Evolutionary conservation across 768 basidiomycete genomes (phyloP), one percentile per base, ranked within the genome.

Genomic region (Suillus brevipes): DNA sequence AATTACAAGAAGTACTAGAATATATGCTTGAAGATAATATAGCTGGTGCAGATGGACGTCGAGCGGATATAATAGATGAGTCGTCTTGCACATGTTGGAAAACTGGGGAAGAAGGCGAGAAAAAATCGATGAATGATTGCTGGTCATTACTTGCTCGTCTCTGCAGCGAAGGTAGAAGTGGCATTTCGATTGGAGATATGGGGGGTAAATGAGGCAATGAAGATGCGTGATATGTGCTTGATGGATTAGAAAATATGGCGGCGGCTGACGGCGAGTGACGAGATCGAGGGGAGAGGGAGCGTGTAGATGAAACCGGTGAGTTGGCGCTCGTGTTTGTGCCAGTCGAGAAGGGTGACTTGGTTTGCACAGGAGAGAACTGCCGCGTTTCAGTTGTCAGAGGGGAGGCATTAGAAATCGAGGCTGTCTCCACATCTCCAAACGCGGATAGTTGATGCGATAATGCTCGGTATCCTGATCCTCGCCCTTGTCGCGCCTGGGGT

Each of bases 111-210:
- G 72, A 70, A 66, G 71, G 61, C 20, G 83, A 80, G 58, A 72
- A 73, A 56, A 85, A 72, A 73, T 85, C 82, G 53, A 85, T 83
- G 68, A 84, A 83, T 38, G 84, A 85, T 64, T 76, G 73, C 66
- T 71, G 75, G 66, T 79, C 78, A 73, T 77, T 77, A 78, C 55
- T 77, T 31, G 68, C 49, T 23, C 58, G 57, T 56, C 67, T 69
- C 60, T 66, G 64, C 28, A 60, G 64, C 62, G 65, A 61, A 68
- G 67, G 63, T 34, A 55, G 34, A 64, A 68, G 69, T 62, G 67
- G 38, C 12, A 68, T 58, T 4, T 67, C 28, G 43, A 40, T 61
- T 62, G 69, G 67, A 13, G 71, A 47, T 75, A 77, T 42, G 61
- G 67, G 56, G 61, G 72, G 69, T 63, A 74, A 61, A 65, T 70